Base-by-base conservation (phyloP, 2,329 filamentous ascomycete species). In the Parascedosporium putredinis region DNA sequence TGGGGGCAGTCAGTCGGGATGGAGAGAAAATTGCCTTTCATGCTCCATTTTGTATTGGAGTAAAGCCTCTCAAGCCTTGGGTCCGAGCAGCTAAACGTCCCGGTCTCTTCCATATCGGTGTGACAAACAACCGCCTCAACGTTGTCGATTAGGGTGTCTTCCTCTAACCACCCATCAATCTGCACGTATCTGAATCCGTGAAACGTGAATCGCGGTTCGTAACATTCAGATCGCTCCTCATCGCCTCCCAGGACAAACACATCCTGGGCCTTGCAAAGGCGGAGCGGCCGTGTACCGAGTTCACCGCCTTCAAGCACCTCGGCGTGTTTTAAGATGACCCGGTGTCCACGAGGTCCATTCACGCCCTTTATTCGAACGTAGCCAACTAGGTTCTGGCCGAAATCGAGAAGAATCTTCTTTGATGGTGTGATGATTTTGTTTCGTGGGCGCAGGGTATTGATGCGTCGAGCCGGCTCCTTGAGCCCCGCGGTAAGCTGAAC, bases 1-100 rank as follows among this genome's bases (percentile, higher is more conserved):
- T 79, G 74, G 0, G 75, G 75, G 54, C 75, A 79, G 55, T 82
- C 78, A 0, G 76, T 81, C 0, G 76, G 76, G 0, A 81, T 60
- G 0, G 68, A 71, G 3, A 81, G 55, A 54, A 82, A 81, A 54
- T 81, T 82, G 0, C 76, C 76, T 24, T 69, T 68, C 71, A 79
- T 78, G 4, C 69, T 70, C 78, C 78, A 81, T 24, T 64, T 56
- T 0, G 74, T 67, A 49, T 83, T 82, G 1, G 67, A 49, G 53
- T 80, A 72, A 3, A 83, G 67, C 44, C 71, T 62, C 54, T 79
- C 81, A 24, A 82, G 54, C 2, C 72, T 60, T 0, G 55, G 43
- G 43, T 81, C 59, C 0, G 77, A 81, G 50, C 72, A 78, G 7
- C 66, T 57, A 45, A 81, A 79, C 50, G 58, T 66, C 0, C 76